phyloP scores from a whole-genome alignment of 1,139 yeast genomes.

The Saccharomyces hybrid region DNA sequence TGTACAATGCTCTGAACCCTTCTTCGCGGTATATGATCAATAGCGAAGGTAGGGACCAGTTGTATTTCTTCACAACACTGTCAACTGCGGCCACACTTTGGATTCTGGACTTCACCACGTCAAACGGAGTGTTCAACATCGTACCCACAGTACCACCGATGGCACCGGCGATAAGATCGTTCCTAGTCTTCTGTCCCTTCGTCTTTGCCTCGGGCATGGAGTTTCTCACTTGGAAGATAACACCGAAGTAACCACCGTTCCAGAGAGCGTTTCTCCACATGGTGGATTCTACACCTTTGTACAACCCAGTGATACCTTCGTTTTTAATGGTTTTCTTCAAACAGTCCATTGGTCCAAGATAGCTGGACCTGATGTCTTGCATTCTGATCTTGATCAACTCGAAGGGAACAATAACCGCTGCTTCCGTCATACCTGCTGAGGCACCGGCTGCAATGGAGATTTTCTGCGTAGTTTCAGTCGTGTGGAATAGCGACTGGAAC shows the following conservation, averaged over 20 bases:
- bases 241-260: slow-evolving; percentile 98
- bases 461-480: slow-evolving; percentile 64
- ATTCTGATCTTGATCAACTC: slow-evolving; percentile 80
- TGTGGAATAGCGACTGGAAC: slow-evolving; percentile 66
- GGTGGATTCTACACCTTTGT: slow-evolving; percentile 94
- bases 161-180: slow-evolving; percentile 86
- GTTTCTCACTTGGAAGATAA: slow-evolving; percentile 77
- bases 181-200: slow-evolving; percentile 63
- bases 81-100: slow-evolving; percentile 50
- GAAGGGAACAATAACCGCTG: slow-evolving; percentile 94
- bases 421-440: slow-evolving; percentile 95
- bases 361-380: slow-evolving; percentile 79
- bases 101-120: slow-evolving; percentile 94
- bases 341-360: slow-evolving; percentile 81
- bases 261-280: slow-evolving; percentile 94
- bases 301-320: slow-evolving; percentile 78
- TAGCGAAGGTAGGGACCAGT: slow-evolving; percentile 85
- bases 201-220: slow-evolving; percentile 72
- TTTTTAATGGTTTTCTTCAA: slow-evolving; percentile 58
- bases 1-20: slow-evolving; percentile 80
- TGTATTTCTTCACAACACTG: slow-evolving; percentile 65
- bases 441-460: slow-evolving; percentile 92
- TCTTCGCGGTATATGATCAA: slow-evolving; percentile 76
- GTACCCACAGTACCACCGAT: slow-evolving; percentile 98
- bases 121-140: slow-evolving; percentile 88